Evolutionary conservation across 352 stramenopile genomes (phyloP).

Genomic region (Globisporangium paddicum): DNA sequence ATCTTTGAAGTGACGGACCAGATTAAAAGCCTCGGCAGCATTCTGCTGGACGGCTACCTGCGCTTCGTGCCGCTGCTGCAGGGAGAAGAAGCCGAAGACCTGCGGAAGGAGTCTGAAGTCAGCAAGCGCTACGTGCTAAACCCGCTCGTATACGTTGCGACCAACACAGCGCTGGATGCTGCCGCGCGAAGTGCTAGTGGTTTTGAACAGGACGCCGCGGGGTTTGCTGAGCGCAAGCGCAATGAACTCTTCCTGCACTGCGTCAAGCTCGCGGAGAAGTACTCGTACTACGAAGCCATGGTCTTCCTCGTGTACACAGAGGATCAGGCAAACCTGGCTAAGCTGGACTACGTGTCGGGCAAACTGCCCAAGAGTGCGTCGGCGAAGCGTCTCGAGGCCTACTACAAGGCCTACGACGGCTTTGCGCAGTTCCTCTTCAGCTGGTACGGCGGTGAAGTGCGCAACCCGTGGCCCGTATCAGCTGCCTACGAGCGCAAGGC

Average conservation of each 20-base stretch:
- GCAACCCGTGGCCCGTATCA: slow-evolving; percentile 54
- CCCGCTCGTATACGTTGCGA: slow-evolving; percentile 67
- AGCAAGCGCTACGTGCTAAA: slow-evolving; percentile 63
- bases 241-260: slow-evolving; percentile 47
- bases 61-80: slow-evolving; percentile 35
- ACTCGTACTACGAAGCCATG: slow-evolving; percentile 84
- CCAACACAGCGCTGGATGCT: slow-evolving; percentile 17
- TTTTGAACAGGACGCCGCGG: slow-evolving; percentile 19
- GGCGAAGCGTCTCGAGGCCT: slow-evolving; percentile 57
- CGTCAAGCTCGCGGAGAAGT: slow-evolving; percentile 60
- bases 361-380: slow-evolving; percentile 42
- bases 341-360: slow-evolving; percentile 73
- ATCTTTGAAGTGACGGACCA: slow-evolving; percentile 64
- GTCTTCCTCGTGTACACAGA: slow-evolving; percentile 64
- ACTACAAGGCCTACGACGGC: slow-evolving; percentile 48
- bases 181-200: neutral
- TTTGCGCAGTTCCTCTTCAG: slow-evolving; percentile 67
- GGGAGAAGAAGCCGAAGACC: slow-evolving; percentile 45
- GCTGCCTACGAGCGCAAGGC: slow-evolving; percentile 14
- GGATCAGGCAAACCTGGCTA: slow-evolving; percentile 45
- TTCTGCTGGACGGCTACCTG: slow-evolving; percentile 53
- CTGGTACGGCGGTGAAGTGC: slow-evolving; percentile 74
- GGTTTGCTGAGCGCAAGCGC: slow-evolving; percentile 31
- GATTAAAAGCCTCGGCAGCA: slow-evolving; percentile 44
- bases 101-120: slow-evolving; percentile 54